phyloP scores from a whole-genome alignment of 139 green algal species.

The Micractinium conductrix region DNA sequence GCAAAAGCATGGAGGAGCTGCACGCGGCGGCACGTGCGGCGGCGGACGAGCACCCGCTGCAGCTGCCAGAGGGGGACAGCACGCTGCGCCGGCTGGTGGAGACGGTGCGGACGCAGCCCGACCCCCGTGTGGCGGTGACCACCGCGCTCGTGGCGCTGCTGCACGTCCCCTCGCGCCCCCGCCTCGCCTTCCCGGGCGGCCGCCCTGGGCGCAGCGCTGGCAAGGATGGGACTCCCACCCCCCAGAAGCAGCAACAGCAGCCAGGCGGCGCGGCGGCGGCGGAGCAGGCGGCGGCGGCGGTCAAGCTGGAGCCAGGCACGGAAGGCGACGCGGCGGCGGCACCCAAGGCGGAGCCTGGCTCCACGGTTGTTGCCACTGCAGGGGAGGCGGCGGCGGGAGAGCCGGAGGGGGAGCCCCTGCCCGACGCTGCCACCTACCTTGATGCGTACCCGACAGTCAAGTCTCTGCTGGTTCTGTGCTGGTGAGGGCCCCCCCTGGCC shows the following conservation, averaged over 20 bases:
- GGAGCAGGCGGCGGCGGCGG: not conserved
- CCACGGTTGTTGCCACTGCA: not conserved
- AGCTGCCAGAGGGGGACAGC: not conserved
- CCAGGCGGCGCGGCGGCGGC: not conserved
- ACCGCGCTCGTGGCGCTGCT: conserved; percentile 17
- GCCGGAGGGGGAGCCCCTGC: not conserved
- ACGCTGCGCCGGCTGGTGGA: conserved; percentile 20
- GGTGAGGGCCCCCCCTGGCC: not conserved
- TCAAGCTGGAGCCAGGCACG: not conserved
- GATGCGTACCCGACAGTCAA: conserved; percentile 3
- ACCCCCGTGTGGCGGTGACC: not conserved
- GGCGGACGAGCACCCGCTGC: not conserved
- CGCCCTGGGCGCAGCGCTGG: not conserved
- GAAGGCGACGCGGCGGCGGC: not conserved
- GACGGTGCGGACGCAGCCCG: not conserved
- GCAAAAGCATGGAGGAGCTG: not conserved
- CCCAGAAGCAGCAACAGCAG: too few relatives aligned
- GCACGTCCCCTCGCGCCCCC: not conserved
- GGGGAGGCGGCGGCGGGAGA: not conserved
- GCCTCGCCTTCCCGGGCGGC: conserved; percentile 27
- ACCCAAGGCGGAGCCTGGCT: not conserved
- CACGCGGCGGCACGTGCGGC: not conserved
- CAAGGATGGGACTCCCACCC: too few relatives aligned
- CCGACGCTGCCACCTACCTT: conserved; percentile 3
- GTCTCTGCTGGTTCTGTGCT: conserved; percentile 2